These are phyloP conservation scores for Gossypium laxum DNA, from an alignment of 441 rosid species.

Conservation along the genomic window DNA sequence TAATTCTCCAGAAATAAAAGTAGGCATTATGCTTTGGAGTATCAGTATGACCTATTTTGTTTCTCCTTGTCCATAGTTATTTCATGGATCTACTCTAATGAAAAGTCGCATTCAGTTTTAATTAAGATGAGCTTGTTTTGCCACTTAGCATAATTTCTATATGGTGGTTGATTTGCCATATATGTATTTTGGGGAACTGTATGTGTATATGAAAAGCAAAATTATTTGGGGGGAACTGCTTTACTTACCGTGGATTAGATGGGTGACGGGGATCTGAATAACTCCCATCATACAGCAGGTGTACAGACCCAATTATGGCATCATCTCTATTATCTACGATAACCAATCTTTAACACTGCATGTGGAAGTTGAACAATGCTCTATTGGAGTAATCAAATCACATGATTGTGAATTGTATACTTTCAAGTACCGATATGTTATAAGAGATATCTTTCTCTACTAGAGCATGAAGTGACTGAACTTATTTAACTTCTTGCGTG, in stretches of 20 bases:
- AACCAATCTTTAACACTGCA: too few relatives aligned
- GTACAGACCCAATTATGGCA: background rate
- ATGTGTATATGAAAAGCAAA: background rate
- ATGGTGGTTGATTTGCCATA: background rate
- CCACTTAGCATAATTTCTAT: background rate
- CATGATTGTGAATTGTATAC: too few relatives aligned
- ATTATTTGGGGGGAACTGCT: background rate
- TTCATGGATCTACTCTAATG: background rate
- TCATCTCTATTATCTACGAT: too few relatives aligned
- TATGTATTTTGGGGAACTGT: background rate
- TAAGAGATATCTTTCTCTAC: too few relatives aligned
- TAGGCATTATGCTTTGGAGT: background rate
- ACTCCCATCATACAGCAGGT: background rate
- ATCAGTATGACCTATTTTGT: background rate
- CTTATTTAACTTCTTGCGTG: too few relatives aligned
- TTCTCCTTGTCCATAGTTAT: background rate
- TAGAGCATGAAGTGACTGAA: too few relatives aligned
- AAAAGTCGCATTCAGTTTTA: conserved; percentile 2
- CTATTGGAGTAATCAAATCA: too few relatives aligned
- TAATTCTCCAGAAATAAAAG: conserved; percentile 18
- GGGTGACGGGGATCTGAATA: background rate
- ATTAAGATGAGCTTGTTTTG: background rate
- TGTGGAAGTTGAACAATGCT: too few relatives aligned
- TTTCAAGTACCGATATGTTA: too few relatives aligned
- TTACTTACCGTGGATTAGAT: background rate